A percentile compares a stretch with the other conserved stretches of the same genome.
Evolutionary conservation across 2,329 filamentous ascomycete genomes (phyloP).

Genomic region (Verticillium tricorpus): DNA sequence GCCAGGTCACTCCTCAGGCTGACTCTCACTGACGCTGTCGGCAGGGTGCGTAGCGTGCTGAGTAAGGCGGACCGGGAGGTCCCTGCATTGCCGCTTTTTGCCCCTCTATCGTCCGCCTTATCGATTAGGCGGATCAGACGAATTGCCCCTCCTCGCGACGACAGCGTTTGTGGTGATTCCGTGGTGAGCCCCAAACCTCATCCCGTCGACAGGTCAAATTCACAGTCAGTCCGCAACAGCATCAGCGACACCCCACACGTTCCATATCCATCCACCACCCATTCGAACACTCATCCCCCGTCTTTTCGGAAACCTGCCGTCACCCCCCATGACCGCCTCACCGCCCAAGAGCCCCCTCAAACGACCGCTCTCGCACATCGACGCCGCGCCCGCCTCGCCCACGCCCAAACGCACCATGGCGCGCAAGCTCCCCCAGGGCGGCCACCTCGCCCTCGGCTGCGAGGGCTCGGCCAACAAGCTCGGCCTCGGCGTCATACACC

Average conservation of each 20-base stretch:
- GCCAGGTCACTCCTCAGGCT: not conserved
- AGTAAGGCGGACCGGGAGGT: not conserved
- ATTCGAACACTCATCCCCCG: not conserved
- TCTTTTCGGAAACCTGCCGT: too few relatives aligned
- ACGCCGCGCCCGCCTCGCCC: not conserved
- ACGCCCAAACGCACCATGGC: slow-evolving; percentile 9
- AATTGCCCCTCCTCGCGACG: not conserved
- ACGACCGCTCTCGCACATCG: not conserved
- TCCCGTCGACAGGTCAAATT: not conserved
- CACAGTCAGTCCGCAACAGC: not conserved
- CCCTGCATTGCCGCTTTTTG: not conserved
- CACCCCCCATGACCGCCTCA: not conserved
- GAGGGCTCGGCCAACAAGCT: slow-evolving; percentile 99
- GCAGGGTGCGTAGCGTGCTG: not conserved
- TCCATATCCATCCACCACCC: not conserved
- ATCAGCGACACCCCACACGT: not conserved
- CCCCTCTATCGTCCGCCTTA: not conserved
- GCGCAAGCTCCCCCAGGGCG: slow-evolving; percentile 26
- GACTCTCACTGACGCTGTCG: too few relatives aligned
- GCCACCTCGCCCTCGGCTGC: slow-evolving; percentile 51
- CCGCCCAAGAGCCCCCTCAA: not conserved
- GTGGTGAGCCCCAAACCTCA: not conserved
- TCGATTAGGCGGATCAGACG: not conserved
- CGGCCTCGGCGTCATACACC: slow-evolving; percentile 85
- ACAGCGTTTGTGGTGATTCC: too few relatives aligned